A percentile compares a stretch with the other conserved stretches of the same genome.
phyloP scores from a whole-genome alignment of 768 basidiomycete species.

The Boletus sp. region DNA sequence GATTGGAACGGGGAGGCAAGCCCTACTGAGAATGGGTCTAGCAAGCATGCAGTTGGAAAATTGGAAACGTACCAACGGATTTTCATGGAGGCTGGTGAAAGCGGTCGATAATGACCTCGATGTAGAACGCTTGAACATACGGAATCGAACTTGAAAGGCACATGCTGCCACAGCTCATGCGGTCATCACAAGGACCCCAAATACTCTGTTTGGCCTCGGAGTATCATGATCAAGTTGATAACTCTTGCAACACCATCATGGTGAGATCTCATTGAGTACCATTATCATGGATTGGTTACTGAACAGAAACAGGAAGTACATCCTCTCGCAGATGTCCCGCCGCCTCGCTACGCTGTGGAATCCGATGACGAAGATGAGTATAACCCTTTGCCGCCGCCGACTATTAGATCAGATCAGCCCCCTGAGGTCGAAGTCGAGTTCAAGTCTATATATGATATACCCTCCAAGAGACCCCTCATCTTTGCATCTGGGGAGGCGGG shows the following conservation, averaged over 20 bases:
- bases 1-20: constrained; percentile 32
- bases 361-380: constrained; percentile 70
- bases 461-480: constrained; percentile 35
- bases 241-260: constrained; percentile 9
- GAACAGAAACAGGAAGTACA: constrained; percentile 45
- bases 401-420: constrained; percentile 9
- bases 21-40: constrained; percentile 30
- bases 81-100: constrained; percentile 41
- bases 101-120: constrained; percentile 20
- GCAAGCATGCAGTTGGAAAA: background rate
- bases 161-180: no score
- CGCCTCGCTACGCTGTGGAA: constrained; percentile 62
- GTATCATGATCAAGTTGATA: background rate
- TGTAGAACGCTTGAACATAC: constrained; percentile 10
- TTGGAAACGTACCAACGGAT: constrained; percentile 48
- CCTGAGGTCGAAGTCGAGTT: constrained; percentile 36
- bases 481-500: constrained; percentile 49
- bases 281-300: background rate
- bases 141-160: background rate
- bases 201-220: constrained; percentile 2
- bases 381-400: constrained; percentile 36
- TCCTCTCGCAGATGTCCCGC: constrained; percentile 53
- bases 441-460: constrained; percentile 31
- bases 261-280: background rate
- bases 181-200: background rate